Base-by-base conservation (phyloP, 2,329 filamentous ascomycete species). In the Claviceps sp. region DNA sequence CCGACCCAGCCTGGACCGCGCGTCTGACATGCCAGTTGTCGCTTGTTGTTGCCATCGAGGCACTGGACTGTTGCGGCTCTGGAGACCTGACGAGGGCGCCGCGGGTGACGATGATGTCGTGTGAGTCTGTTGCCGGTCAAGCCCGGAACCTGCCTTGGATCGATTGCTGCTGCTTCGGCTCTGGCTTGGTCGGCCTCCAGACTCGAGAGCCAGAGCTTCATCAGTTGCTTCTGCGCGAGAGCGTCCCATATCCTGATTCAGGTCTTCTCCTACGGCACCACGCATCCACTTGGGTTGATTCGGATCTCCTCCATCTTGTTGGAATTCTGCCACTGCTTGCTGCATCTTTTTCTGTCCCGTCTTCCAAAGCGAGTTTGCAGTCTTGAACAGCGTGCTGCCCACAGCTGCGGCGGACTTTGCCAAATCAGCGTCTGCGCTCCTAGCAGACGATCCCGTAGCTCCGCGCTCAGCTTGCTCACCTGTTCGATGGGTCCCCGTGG, bases 231-330 rank as follows among this genome's bases (percentile, higher is more conserved):
- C 68, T 11, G 65, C 55, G 30, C 49, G 56, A 13, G 56, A 52
- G 36, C 38, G 59, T 58, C 47, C 61, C 69, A 57, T 62, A 44
- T 59, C 62, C 58, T 62, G 67, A 36, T 58, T 57, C 38, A 66
- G 69, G 2, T 75, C 71, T 52, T 72, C 68, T 44, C 79, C 76
- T 3, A 16, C 34, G 11, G 81, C 77, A 53, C 90, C 85, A 60
- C 85, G 82, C 91, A 98, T 95, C 93, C 93, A 98, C 63, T 88
- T 93, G 0, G 93, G 93, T 63, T 95, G 87, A 61, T 67, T 87
- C 2, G 85, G 76, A 62, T 95, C 89, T 16, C 66, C 84, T 43
- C 45, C 53, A 5, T 77, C 76, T 56, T 79, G 75, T 58, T 85
- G 79, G 54, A 97, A 86, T 16, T 98, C 93, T 8, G 89, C 83